Evolutionary conservation across 2,329 filamentous ascomycete genomes (phyloP), one percentile per base, ranked within the genome.

Genomic region (Aspergillus sojae): DNA sequence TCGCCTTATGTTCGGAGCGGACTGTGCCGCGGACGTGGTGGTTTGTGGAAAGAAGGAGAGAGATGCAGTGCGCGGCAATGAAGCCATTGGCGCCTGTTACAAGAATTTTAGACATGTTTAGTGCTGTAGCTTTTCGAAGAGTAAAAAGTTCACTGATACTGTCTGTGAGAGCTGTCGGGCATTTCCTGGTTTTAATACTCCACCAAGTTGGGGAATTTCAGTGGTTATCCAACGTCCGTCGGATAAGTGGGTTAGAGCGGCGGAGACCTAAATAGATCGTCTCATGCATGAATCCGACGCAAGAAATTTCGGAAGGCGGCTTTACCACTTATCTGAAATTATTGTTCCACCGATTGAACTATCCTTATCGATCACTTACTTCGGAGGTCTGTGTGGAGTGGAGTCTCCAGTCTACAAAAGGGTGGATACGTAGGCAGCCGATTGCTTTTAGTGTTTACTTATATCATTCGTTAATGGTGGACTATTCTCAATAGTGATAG

Each of bases 21-120:
- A 71, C 68, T 5, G 70, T 72, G 4, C 66, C 70, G n/a, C 70
- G 68, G 56, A 72, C 65, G 28, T 26, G 53, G 26, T 68, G 61
- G n/a, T 60, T 52, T 4, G 48, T 53, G 21, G 58, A 48, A 16
- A 72, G 60, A 10, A 72, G 64, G 21, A 57, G 62, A 2, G 65
- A 59, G 58, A 72, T 71, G 60, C 66, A 68, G 56, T 72, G 69
- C 14, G 70, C 68, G 43, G 66, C 70, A 56, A 72, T 71, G 60
- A 72, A 72, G 30, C 69, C 69, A 32, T 71, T 71, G 23, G 66
- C 70, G 30, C 70, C 70, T 16, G 70, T 72, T 1, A 72, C 57
- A 21, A 72, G 68, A 9, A 69, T 57, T 14, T 58, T 55, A 21
- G 62, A 28, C 64, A 68, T 70, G 16, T 5, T 53, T 58, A 26